These are phyloP conservation scores for Penicillium expansum DNA, from an alignment of 2,329 filamentous ascomycete genomes.

Conservation along the genomic window DNA sequence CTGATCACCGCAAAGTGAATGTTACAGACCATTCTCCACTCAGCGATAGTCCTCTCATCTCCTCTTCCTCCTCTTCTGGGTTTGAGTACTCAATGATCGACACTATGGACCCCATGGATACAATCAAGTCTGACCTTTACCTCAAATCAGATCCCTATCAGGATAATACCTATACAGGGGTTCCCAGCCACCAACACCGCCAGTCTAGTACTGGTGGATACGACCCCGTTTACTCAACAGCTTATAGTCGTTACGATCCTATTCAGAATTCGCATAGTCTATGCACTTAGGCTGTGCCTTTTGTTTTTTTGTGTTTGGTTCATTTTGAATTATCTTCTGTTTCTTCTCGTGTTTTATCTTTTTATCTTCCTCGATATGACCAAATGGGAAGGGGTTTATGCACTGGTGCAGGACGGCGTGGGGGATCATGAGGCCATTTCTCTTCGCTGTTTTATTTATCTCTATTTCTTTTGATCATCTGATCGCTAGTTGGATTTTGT, in stretches of 20 bases:
- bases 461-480: neutral
- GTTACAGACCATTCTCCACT: slow-evolving; percentile 38
- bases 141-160: slow-evolving; percentile 35
- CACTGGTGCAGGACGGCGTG: slow-evolving; percentile 41
- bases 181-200: slow-evolving; percentile 24
- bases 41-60: slow-evolving; percentile 40
- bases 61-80: slow-evolving; percentile 40
- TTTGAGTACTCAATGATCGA: slow-evolving; percentile 41
- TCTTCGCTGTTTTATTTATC: slow-evolving; percentile 5
- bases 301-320: slow-evolving; percentile 1
- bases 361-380: slow-evolving; percentile 11
- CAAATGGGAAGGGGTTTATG: slow-evolving; percentile 28
- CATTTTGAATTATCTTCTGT: slow-evolving; percentile 1
- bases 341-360: slow-evolving; percentile 5
- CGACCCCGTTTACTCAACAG: slow-evolving; percentile 30
- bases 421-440: slow-evolving; percentile 14
- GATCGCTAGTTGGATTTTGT: neutral
- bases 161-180: slow-evolving; percentile 28
- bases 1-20: slow-evolving; percentile 39
- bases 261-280: slow-evolving; percentile 35
- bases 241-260: slow-evolving; percentile 36
- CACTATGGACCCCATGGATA: slow-evolving; percentile 41
- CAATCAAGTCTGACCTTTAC: slow-evolving; percentile 31
- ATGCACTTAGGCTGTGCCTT: slow-evolving; percentile 29
- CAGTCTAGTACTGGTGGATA: slow-evolving; percentile 30